These are phyloP conservation scores for Xylariaceae sp. DNA, from an alignment of 2,329 filamentous ascomycete species.

Conservation along the genomic window DNA sequence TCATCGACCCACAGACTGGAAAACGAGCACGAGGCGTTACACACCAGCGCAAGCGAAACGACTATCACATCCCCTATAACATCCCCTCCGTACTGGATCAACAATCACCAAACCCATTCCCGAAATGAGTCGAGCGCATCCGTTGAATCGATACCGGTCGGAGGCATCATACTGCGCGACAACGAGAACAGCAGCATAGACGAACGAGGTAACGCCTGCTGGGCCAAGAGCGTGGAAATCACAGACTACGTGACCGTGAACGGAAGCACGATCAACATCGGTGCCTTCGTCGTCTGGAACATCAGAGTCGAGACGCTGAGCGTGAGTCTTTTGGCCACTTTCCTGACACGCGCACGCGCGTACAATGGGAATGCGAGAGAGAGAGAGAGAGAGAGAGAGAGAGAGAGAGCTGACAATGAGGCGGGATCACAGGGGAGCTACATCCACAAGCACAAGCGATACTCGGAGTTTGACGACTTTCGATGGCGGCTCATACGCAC, in stretches of 20 bases:
- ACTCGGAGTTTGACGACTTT: constrained; percentile 91
- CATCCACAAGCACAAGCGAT: constrained; percentile 71
- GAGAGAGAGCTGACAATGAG: constrained; percentile 38
- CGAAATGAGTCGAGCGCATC: constrained; percentile 52
- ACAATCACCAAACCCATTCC: constrained; percentile 35
- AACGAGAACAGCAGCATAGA: constrained; percentile 58
- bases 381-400: too few relatives aligned
- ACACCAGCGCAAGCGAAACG: constrained; percentile 10
- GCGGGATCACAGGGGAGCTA: constrained; percentile 53
- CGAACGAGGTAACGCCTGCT: constrained; percentile 53
- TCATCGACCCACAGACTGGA: neutral
- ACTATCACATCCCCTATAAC: constrained; percentile 33
- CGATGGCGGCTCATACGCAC: constrained; percentile 72
- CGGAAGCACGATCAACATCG: constrained; percentile 60
- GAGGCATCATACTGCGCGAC: constrained; percentile 64
- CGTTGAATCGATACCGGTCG: constrained; percentile 49
- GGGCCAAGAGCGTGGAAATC: constrained; percentile 66
- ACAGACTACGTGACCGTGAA: constrained; percentile 61
- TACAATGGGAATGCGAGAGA: constrained; percentile 28
- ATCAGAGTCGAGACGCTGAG: constrained; percentile 84
- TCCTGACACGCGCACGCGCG: too few relatives aligned
- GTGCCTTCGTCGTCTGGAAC: constrained; percentile 96
- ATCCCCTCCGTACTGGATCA: constrained; percentile 46
- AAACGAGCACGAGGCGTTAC: neutral
- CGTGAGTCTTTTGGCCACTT: constrained; percentile 52